phyloP scores from a whole-genome alignment of 768 basidiomycete species.

The Suillus brevipes region DNA sequence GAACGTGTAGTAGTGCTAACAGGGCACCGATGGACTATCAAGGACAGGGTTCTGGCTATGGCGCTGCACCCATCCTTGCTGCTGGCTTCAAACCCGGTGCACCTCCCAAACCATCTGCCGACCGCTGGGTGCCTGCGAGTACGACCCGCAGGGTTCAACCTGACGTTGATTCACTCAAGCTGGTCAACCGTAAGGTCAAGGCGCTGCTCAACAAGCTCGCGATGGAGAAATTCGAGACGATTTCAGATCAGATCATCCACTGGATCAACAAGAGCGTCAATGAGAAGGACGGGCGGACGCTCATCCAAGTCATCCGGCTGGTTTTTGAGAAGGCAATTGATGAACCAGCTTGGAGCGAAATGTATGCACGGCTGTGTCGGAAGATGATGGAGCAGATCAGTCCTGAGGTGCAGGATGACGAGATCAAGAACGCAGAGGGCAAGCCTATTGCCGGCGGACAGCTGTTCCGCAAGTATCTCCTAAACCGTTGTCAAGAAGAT shows the following conservation, averaged over 20 bases:
- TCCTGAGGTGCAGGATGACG: slow-evolving; percentile 83
- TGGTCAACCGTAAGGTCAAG: slow-evolving; percentile 93
- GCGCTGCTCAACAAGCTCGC: slow-evolving; percentile 92
- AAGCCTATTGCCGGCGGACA: slow-evolving; percentile 91
- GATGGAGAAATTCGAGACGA: slow-evolving; percentile 94
- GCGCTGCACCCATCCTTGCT: slow-evolving; percentile 30
- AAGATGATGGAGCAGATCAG: slow-evolving; percentile 96
- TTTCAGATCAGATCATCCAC: slow-evolving; percentile 90
- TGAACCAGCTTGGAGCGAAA: slow-evolving; percentile 93
- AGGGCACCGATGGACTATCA: slow-evolving; percentile 40
- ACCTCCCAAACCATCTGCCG: slow-evolving; percentile 75
- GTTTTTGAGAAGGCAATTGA: slow-evolving; percentile 98
- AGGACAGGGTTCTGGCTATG: slow-evolving; percentile 38
- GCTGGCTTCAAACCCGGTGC: slow-evolving; percentile 61
- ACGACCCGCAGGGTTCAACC: slow-evolving; percentile 42
- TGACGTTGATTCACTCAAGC: slow-evolving; percentile 73
- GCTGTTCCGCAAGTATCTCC: slow-evolving; percentile 94
- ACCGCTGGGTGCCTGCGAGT: slow-evolving; percentile 73
- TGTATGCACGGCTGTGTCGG: slow-evolving; percentile 94
- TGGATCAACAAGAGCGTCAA: slow-evolving; percentile 95
- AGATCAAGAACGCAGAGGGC: slow-evolving; percentile 77
- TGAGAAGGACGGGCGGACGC: slow-evolving; percentile 90
- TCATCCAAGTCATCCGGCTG: slow-evolving; percentile 94
- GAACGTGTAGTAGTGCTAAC: slow-evolving; percentile 66
- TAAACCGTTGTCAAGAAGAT: slow-evolving; percentile 55